These are phyloP conservation scores for Alnus glutinosa DNA, from an alignment of 306 rosid genomes.

Conservation along the genomic window DNA sequence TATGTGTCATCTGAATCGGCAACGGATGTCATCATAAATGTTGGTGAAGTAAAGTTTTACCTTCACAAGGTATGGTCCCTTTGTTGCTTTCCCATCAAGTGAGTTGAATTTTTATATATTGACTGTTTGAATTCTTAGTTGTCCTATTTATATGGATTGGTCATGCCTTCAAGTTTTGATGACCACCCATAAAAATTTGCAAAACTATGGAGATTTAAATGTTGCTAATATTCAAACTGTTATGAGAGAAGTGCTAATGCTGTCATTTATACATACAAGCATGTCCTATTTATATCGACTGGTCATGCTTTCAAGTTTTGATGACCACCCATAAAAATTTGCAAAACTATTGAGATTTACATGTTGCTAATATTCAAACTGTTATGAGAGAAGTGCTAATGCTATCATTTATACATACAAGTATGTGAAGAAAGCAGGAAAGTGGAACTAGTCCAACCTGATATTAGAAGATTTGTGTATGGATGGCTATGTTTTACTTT, in stretches of 20 bases:
- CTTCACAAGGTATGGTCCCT: constrained; percentile 78
- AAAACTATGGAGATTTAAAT: not conserved
- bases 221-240: not conserved
- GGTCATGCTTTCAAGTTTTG: no score
- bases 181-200: not conserved
- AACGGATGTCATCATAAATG: constrained; percentile 67
- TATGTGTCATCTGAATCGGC: constrained; percentile 81
- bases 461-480: not conserved
- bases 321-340: not conserved
- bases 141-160: not conserved
- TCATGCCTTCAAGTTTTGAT: not conserved
- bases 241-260: not conserved
- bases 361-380: not conserved
- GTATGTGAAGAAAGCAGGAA: not conserved
- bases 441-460: not conserved
- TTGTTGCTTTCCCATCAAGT: constrained; percentile 5
- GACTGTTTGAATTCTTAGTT: not conserved
- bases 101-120: not conserved
- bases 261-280: not conserved
- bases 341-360: not conserved
- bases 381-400: not conserved
- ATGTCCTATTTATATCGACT: no score
- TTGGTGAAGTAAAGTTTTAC: constrained; percentile 80
- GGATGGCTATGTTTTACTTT: not conserved
- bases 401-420: not conserved